Percentiles rank a stretch among this genome's conserved stretches.
phyloP scores from a whole-genome alignment of 1,284 basidiomycete species.

The Spongispora temasekensis region DNA sequence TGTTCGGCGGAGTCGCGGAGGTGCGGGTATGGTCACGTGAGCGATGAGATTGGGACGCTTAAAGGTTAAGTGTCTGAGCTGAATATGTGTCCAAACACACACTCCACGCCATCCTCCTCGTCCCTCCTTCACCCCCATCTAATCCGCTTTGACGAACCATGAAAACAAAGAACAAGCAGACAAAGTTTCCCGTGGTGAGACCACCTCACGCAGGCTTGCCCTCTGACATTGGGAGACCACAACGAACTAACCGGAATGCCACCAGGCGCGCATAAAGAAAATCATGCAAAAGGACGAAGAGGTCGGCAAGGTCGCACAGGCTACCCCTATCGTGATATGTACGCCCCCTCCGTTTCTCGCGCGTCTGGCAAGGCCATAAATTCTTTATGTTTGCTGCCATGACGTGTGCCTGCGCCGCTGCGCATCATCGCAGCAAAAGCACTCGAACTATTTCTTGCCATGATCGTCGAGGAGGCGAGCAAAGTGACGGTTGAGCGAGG shows the following conservation, averaged over 20 bases:
- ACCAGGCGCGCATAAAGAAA: conserved; percentile 97
- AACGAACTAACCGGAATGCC: conserved; percentile 6
- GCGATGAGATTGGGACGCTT: conserved; percentile 21
- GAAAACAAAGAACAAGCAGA: conserved; percentile 86
- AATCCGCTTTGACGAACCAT: conserved; percentile 36
- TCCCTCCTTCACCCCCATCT: not conserved
- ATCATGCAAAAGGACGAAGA: conserved; percentile 99
- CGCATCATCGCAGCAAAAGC: conserved; percentile 76
- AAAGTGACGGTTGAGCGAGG: conserved; percentile 83
- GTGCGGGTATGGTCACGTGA: conserved; percentile 19
- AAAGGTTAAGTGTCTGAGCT: conserved; percentile 1
- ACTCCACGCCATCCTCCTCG: not conserved
- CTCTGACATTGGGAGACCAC: conserved; percentile 13
- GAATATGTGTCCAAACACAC: conserved; percentile 12
- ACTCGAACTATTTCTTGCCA: conserved; percentile 89
- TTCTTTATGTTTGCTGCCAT: no score
- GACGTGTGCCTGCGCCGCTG: no score
- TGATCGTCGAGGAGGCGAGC: conserved; percentile 83
- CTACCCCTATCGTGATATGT: conserved; percentile 98
- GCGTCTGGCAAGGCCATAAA: conserved; percentile 16
- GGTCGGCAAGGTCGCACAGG: conserved; percentile 97
- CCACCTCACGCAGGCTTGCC: not conserved
- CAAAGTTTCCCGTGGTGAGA: conserved; percentile 78
- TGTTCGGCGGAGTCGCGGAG: no score
- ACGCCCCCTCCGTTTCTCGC: conserved; percentile 40